Evolutionary conservation across 192 early-diverging fungal species (phyloP), one percentile per base, ranked within the genome.

Genomic region (Phycomyces blakesleeanus): DNA sequence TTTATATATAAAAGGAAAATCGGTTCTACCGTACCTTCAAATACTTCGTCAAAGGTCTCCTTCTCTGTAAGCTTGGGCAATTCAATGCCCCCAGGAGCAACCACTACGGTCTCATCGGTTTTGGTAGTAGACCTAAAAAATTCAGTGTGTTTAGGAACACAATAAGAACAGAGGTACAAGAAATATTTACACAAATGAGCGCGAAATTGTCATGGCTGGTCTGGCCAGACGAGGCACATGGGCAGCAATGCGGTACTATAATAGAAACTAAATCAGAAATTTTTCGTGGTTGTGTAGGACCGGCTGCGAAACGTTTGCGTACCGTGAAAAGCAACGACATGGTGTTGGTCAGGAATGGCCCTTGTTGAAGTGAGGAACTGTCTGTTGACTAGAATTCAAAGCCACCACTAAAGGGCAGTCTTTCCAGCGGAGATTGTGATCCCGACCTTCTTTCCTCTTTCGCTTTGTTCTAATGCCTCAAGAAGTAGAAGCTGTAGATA

Each of bases 11-110:
- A n/a, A n/a, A n/a, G n/a, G n/a, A n/a, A n/a, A n/a, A n/a, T n/a
- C n/a, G 20, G 22, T 24, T 22, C 20, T 22, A 20, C 1, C 16
- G 1, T 67, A 69, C 67, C 67, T 63, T 69, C 42, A 51, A 63
- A 69, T 9, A 69, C 55, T 26, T 69, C 54, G 20, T 53, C 61
- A 26, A 63, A 51, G 15, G 49, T 41, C 16, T 55, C 53, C 5
- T 24, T 37, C 39, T 69, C 60, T 25, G 24, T 16, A 5, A 50
- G 49, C 26, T 53, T 61, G 6, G 66, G 66, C 34, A 68, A 49
- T 8, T 68, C 57, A 27, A 61, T 34, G 0, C 15, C 29, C 7
- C 29, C 29, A 34, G 29, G 29, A 34, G 29, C 29, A 34, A 7
- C 29, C 7, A 34, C 29, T 34, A 34, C 29, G 29, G 29, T 34